phyloP scores from a whole-genome alignment of 768 basidiomycete genomes.

The Tulasnella sp. region DNA sequence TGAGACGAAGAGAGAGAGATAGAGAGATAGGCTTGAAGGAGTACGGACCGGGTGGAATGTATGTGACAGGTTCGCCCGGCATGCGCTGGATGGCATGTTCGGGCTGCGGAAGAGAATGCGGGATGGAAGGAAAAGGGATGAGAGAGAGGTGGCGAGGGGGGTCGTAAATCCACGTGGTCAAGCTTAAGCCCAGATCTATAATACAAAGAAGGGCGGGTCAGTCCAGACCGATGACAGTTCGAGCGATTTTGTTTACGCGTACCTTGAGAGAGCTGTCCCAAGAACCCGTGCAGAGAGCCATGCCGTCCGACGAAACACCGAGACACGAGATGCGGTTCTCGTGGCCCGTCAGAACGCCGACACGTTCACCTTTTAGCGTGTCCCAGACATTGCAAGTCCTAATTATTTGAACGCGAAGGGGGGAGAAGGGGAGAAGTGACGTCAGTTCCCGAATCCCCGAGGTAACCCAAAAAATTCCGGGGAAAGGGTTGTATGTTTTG shows the following conservation, averaged over 20 bases:
- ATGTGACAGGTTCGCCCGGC: not conserved
- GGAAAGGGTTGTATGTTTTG: not conserved
- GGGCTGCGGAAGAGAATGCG: not conserved
- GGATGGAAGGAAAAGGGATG: not conserved
- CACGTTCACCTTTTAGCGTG: conserved; percentile 95
- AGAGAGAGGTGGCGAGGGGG: not conserved
- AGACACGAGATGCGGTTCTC: conserved; percentile 97
- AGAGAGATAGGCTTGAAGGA: not conserved
- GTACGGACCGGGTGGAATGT: not conserved
- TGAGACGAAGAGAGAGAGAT: not conserved
- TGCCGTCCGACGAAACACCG: conserved; percentile 92
- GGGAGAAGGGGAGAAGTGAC: not conserved
- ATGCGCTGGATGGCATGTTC: not conserved
- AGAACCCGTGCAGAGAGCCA: conserved; percentile 97
- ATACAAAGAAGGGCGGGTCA: not conserved
- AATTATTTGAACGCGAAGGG: not conserved
- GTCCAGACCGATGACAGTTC: not conserved
- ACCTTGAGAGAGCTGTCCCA: conserved; percentile 98
- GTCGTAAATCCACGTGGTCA: not conserved
- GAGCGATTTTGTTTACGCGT: conserved; percentile 34
- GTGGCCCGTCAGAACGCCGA: conserved; percentile 94
- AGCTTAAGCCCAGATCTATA: not conserved
- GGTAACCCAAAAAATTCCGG: not conserved
- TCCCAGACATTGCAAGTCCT: conserved; percentile 98
- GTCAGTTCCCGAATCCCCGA: not conserved